Evolutionary conservation across 352 stramenopile species (phyloP), one percentile per base, ranked within the genome.

Genomic region (Pythium monospermum): DNA sequence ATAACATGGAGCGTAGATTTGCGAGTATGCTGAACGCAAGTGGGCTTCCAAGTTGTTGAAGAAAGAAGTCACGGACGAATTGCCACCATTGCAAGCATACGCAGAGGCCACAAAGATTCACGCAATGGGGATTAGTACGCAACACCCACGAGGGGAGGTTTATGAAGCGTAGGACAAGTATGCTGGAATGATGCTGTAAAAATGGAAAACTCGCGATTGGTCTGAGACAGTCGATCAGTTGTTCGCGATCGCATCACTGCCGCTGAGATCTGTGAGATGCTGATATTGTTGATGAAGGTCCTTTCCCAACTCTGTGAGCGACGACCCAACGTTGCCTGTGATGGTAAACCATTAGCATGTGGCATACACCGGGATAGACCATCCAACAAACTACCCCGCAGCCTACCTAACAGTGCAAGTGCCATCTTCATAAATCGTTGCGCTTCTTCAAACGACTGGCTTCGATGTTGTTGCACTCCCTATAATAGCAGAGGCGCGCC

Each of bases 21-120:
- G 91, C 57, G 87, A 97, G 63, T 95, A 97, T 49, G 86, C 90
- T 4, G 91, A 98, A 57, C 69, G 90, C 27, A 93, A 94, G 37
- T 97, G 88, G 85, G 90, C 89, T 8, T 97, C 88, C 16, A 94
- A 91, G 49, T 69, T 94, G 12, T 52, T 96, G 26, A 92, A 88
- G 47, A 90, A 93, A 48, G 70, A 93, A 66, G 76, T 86, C 30
- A 86, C 64, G 0, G 76, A 71, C 13, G 78, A 90, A 37, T 41
- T 94, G 22, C 85, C 83, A 19, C 76, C 78, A 21, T 36, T 93
- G 36, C 53, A 64, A 48, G 65, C 77, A 6, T 94, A 94, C 49
- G 68, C 87, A 43, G 77, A 91, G 16, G 81, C 84, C 18, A 70
- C 85, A 6, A 91, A 91, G 52, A 66, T 74, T 25, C 77, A 91